Evolutionary conservation across 176 grass and related monocot genomes (phyloP).

Genomic region (Carex littledalei): DNA sequence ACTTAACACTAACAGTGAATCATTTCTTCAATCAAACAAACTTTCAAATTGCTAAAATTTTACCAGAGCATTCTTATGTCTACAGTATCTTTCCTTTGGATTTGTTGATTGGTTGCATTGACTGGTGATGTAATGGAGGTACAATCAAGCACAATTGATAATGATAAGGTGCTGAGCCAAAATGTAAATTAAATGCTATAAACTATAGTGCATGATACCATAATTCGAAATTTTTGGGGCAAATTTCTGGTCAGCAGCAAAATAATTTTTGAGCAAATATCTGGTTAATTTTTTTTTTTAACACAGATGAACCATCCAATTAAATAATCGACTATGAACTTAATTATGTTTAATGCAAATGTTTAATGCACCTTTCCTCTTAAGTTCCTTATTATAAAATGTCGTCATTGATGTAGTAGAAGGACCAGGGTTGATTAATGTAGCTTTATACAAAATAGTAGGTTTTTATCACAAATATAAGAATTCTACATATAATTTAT

Average conservation of each 20-base stretch:
- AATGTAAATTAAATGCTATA: neutral
- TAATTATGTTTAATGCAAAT: neutral
- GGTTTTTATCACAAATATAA: neutral
- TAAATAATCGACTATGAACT: neutral
- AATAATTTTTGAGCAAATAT: neutral
- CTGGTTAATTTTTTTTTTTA: neutral
- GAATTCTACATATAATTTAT: neutral
- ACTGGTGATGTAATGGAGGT: neutral
- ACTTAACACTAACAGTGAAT: neutral
- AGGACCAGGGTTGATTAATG: neutral
- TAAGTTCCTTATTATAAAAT: neutral
- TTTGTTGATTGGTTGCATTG: neutral
- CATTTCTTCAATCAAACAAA: neutral
- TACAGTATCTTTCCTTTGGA: neutral
- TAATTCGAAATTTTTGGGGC: neutral
- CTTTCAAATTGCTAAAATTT: neutral
- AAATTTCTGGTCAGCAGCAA: neutral
- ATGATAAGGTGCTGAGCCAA: neutral
- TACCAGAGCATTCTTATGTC: neutral
- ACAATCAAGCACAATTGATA: neutral
- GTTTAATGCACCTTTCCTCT: neutral
- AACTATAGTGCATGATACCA: too few species aligned
- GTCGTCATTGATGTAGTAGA: neutral
- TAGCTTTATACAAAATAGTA: neutral
- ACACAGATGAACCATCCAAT: neutral